Conservation (phyloP, 2,329 filamentous ascomycete species). For the Fusarium robinianum region DNA sequence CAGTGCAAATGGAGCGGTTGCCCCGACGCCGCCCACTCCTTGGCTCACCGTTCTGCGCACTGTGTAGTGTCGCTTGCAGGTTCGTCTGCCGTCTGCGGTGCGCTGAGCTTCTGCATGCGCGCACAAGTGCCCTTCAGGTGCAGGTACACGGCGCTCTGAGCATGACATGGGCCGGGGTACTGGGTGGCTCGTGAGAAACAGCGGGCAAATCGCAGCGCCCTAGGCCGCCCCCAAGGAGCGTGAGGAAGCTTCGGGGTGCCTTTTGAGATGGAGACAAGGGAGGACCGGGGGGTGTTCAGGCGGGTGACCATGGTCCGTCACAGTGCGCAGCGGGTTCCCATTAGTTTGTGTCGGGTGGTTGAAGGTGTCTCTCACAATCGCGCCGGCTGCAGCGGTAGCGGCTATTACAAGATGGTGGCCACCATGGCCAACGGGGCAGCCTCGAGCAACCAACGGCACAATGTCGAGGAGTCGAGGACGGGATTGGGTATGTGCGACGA, state of each 20-base stretch:
- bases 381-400: not conserved
- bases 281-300: conserved; percentile 6
- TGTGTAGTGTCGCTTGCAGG: conserved; percentile 21
- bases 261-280: conserved; percentile 19
- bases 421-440: conserved; percentile 23
- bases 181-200: conserved; percentile 27
- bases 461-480: too few species aligned
- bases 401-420: conserved; percentile 24
- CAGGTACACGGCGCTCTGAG: conserved; percentile 33
- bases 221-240: conserved; percentile 17
- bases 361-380: not conserved
- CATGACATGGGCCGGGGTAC: conserved; percentile 24
- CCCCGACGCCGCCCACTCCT: conserved; percentile 7
- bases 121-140: conserved; percentile 34
- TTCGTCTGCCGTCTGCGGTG: conserved; percentile 16
- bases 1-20: conserved; percentile 4
- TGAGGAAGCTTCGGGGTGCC: conserved; percentile 22
- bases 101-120: conserved; percentile 25
- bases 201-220: conserved; percentile 28
- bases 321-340: conserved; percentile 21
- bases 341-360: conserved; percentile 20
- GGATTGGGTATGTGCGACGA: conserved; percentile 16
- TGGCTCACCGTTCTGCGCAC: too few species aligned
- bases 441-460: too few species aligned
- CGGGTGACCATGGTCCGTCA: conserved; percentile 12